Conservation (phyloP, 2,329 filamentous ascomycete genomes). For the Aspergillus brasiliensis region DNA sequence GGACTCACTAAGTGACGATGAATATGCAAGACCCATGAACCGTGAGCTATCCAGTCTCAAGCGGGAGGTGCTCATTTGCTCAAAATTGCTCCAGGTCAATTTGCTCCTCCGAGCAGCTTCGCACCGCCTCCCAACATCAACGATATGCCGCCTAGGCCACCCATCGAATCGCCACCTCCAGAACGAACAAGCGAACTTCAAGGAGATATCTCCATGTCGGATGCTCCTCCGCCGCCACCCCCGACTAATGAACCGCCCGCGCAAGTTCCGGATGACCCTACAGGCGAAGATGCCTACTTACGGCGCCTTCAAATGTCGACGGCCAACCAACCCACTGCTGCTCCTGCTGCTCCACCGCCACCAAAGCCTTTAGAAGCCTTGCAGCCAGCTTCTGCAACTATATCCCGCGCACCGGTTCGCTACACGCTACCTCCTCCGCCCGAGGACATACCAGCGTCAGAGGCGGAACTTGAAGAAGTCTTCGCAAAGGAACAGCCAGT, state of each 20-base stretch:
- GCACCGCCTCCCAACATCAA: slow-evolving; percentile 54
- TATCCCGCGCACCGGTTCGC: slow-evolving; percentile 76
- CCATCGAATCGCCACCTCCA: slow-evolving; percentile 22
- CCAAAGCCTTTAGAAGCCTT: slow-evolving; percentile 44
- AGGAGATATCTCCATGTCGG: slow-evolving; percentile 18
- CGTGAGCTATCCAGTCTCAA: slow-evolving; percentile 39
- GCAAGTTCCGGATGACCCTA: slow-evolving; percentile 31
- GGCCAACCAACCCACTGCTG: slow-evolving; percentile 24
- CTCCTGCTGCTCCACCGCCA: slow-evolving; percentile 30
- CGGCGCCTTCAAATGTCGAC: slow-evolving; percentile 28
- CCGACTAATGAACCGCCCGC: slow-evolving; percentile 33
- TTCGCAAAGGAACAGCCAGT: slow-evolving; percentile 43
- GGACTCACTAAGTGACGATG: slow-evolving; percentile 54
- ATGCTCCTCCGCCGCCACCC: slow-evolving; percentile 28
- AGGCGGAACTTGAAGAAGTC: slow-evolving; percentile 54
- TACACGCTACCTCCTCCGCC: slow-evolving; percentile 62
- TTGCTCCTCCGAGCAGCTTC: slow-evolving; percentile 55
- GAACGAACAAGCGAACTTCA: slow-evolving; percentile 39
- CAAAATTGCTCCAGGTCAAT: slow-evolving; percentile 41
- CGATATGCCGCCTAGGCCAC: slow-evolving; percentile 41
- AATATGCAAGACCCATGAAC: slow-evolving; percentile 47
- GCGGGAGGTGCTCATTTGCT: not conserved
- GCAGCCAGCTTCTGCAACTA: slow-evolving; percentile 57
- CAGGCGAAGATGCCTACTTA: slow-evolving; percentile 30
- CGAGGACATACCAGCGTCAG: slow-evolving; percentile 54